Evolutionary conservation across 306 rosid genomes (phyloP).

Genomic region (Quercus robur): DNA sequence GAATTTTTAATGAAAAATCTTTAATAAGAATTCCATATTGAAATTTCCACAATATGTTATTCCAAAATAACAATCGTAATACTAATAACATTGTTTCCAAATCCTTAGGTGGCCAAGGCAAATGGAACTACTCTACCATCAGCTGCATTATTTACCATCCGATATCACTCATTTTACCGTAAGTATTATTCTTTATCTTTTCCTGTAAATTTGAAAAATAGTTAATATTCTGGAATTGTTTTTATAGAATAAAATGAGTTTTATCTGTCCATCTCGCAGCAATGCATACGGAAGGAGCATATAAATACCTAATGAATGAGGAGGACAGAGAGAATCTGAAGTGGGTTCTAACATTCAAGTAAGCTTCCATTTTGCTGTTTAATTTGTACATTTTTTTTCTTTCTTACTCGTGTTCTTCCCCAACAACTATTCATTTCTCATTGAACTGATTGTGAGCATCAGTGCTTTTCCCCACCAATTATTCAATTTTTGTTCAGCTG

Average conservation of each 20-base stretch:
- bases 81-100: no score
- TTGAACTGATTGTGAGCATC: no score
- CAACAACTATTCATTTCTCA: no score
- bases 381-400: not conserved
- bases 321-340: not conserved
- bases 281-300: not conserved
- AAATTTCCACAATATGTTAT: no score
- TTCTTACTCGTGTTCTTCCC: not conserved
- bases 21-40: no score
- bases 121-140: conserved; percentile 40
- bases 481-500: not conserved
- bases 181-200: no score
- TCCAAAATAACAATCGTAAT: no score
- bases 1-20: not conserved
- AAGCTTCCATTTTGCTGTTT: not conserved
- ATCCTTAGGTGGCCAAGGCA: conserved; percentile 33
- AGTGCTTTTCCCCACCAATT: not conserved
- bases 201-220: no score
- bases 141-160: conserved; percentile 33
- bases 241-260: not conserved
- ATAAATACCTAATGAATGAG: not conserved
- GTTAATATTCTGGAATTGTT: no score
- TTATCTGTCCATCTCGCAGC: not conserved
- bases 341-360: conserved; percentile 3
- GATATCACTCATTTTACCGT: conserved; percentile 32